Percentiles rank a stretch among this genome's conserved stretches.
phyloP scores from a whole-genome alignment of 352 stramenopile species.

The Phytophthora melonis region DNA sequence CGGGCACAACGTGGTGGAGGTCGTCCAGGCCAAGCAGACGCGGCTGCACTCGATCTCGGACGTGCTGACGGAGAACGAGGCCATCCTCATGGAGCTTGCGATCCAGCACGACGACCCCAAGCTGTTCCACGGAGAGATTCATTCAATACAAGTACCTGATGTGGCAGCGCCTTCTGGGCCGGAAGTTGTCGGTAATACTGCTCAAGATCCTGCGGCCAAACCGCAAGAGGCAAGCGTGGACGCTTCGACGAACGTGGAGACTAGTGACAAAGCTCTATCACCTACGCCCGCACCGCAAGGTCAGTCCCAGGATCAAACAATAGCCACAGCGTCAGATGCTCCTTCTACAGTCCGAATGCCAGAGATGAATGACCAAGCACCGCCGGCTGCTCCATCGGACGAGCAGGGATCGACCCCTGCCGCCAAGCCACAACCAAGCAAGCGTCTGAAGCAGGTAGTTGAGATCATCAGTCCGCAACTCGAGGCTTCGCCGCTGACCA shows the following conservation, averaged over 20 bases:
- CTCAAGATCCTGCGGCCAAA: not conserved
- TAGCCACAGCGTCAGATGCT: not conserved
- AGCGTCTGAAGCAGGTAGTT: slow-evolving; percentile 1
- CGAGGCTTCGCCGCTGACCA: slow-evolving; percentile 18
- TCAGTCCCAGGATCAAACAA: not conserved
- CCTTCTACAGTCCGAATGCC: not conserved
- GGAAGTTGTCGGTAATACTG: not conserved
- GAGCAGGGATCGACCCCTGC: not conserved
- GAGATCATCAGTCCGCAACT: slow-evolving; percentile 22
- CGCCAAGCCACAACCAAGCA: not conserved
- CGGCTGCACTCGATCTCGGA: slow-evolving; percentile 56
- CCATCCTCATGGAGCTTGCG: slow-evolving; percentile 59
- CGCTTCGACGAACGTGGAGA: not conserved
- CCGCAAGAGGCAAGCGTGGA: not conserved
- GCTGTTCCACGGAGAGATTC: not conserved
- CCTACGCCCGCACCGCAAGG: not conserved
- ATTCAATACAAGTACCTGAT: not conserved
- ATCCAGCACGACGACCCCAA: slow-evolving; percentile 20
- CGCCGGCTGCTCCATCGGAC: not conserved
- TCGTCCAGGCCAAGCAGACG: slow-evolving; percentile 48
- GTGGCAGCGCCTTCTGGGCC: not conserved
- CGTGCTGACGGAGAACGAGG: slow-evolving; percentile 69
- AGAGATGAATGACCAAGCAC: not conserved
- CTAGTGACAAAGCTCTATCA: not conserved
- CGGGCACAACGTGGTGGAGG: slow-evolving; percentile 26